Conservation (phyloP, 139 green algal genomes). For the Closterium sp. region DNA sequence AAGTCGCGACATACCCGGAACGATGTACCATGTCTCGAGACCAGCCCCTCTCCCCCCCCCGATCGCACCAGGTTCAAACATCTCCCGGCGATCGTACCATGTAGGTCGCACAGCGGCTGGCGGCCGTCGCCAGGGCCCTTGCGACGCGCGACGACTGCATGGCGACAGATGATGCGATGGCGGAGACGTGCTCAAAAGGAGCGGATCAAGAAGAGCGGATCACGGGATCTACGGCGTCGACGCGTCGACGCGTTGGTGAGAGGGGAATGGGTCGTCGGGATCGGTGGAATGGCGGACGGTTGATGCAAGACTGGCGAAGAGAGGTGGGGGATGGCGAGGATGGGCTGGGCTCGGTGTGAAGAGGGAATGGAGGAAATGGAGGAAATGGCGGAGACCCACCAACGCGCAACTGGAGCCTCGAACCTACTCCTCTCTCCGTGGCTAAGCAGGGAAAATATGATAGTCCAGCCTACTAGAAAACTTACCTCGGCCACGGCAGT, state of each 20-base stretch:
- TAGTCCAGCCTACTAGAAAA: background rate
- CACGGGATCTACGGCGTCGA: background rate
- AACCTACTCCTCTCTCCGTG: background rate
- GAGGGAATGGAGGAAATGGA: background rate
- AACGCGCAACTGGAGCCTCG: background rate
- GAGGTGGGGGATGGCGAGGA: background rate
- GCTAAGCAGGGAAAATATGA: background rate
- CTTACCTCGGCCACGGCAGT: background rate
- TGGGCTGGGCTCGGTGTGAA: background rate
- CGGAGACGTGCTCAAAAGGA: background rate
- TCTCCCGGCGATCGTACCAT: background rate
- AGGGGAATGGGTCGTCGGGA: background rate
- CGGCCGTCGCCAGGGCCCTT: background rate
- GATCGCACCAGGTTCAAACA: background rate
- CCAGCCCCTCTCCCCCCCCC: background rate
- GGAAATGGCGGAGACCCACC: background rate
- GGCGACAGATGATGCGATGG: background rate
- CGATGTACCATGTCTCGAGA: background rate
- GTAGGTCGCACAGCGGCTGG: background rate
- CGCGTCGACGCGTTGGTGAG: background rate
- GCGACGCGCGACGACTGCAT: background rate
- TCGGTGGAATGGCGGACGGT: background rate
- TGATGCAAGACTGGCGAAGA: background rate
- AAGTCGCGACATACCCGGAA: too few species aligned
- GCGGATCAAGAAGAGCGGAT: too few species aligned